A percentile compares a stretch with the other conserved stretches of the same genome.
Conservation (phyloP, 2,329 filamentous ascomycete species). For the Rhexocercosporidium sp. region DNA sequence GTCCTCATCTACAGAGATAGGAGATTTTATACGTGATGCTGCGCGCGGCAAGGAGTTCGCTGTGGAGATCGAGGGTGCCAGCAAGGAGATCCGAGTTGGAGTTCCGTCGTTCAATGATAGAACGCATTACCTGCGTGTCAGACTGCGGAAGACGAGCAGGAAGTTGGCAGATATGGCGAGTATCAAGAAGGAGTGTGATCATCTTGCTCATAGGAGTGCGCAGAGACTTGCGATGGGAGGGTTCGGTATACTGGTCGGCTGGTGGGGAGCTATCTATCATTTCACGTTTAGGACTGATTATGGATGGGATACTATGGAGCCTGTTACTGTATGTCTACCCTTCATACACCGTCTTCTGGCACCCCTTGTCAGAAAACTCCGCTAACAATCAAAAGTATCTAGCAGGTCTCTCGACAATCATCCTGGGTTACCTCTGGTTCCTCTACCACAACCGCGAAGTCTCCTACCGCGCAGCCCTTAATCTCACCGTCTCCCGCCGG, state of each 20-base stretch:
- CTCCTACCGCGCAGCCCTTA: constrained; percentile 84
- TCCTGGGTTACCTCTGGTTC: constrained; percentile 93
- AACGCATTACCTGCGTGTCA: constrained; percentile 85
- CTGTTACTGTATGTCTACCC: constrained; percentile 64
- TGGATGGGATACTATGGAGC: constrained; percentile 92
- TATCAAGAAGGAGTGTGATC: constrained; percentile 83
- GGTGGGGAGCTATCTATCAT: constrained; percentile 76
- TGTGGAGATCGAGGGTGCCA: constrained; percentile 77
- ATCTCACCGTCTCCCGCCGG: constrained; percentile 80
- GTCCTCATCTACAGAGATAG: constrained; percentile 87
- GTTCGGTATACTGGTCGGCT: constrained; percentile 72
- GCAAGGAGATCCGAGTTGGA: constrained; percentile 72
- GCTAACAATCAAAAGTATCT: constrained; percentile 60
- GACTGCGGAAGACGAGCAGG: constrained; percentile 72
- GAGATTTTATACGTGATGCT: constrained; percentile 92
- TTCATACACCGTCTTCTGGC: background rate
- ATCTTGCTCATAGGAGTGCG: constrained; percentile 75
- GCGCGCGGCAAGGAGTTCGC: constrained; percentile 84
- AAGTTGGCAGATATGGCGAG: constrained; percentile 72
- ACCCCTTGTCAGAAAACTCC: background rate
- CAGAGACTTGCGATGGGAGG: constrained; percentile 82
- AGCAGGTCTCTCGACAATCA: constrained; percentile 82
- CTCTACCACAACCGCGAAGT: constrained; percentile 90
- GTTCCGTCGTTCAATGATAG: constrained; percentile 89
- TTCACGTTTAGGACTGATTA: constrained; percentile 73